These are phyloP conservation scores for Ochetophila trinervis DNA, from an alignment of 306 rosid genomes.

Conservation along the genomic window DNA sequence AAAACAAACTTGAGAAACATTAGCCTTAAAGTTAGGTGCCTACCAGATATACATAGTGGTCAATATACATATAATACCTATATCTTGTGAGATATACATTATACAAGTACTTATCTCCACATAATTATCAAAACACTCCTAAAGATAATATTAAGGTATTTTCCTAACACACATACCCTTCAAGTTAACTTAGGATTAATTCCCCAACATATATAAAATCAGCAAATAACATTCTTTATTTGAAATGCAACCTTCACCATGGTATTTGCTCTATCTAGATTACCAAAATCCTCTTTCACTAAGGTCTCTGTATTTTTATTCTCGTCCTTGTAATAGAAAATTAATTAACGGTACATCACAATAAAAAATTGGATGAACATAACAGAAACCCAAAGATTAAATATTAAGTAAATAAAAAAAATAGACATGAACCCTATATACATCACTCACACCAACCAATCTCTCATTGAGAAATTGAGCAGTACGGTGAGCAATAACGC, in stretches of 20 bases:
- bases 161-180: constrained; percentile 99
- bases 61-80: too few species aligned
- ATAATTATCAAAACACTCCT: constrained; percentile 92
- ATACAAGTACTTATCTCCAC: constrained; percentile 98
- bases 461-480: too few species aligned
- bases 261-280: constrained; percentile 89
- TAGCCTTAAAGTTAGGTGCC: too few species aligned
- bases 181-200: constrained; percentile 23
- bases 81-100: too few species aligned
- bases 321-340: constrained; percentile 59
- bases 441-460: too few species aligned
- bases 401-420: constrained; percentile 3
- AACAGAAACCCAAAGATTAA: neutral
- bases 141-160: too few species aligned
- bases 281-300: constrained; percentile 97
- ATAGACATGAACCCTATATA: constrained; percentile 63
- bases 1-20: too few species aligned
- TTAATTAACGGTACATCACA: neutral
- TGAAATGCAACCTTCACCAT: constrained; percentile 50
- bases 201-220: constrained; percentile 3
- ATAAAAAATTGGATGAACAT: constrained; percentile 15
- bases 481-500: too few species aligned
- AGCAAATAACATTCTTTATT: neutral
- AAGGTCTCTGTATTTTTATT: constrained; percentile 99
- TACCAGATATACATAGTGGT: too few species aligned